These are phyloP conservation scores for Coemansia sp. DNA, from an alignment of 192 early-diverging fungal species.

Conservation along the genomic window DNA sequence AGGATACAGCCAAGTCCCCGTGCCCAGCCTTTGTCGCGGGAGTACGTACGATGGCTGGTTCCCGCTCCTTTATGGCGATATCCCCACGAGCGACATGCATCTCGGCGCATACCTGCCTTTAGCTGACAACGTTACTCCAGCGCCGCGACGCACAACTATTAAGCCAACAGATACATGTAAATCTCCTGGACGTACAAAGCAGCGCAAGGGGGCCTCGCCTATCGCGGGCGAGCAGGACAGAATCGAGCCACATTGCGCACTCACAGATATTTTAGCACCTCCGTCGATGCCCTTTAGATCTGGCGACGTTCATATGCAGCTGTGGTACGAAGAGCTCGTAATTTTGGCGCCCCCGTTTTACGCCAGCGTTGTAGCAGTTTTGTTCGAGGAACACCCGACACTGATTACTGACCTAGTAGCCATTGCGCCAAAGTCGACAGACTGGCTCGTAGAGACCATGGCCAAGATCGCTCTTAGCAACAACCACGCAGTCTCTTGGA, in stretches of 20 bases:
- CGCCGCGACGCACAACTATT: background rate
- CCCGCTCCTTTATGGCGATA: constrained; percentile 42
- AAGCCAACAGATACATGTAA: background rate
- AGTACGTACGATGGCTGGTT: constrained; percentile 56
- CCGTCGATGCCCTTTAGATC: constrained; percentile 47
- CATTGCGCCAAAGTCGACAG: constrained; percentile 32
- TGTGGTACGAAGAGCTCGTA: constrained; percentile 53
- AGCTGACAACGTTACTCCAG: constrained; percentile 15
- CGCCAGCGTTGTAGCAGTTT: constrained; percentile 14
- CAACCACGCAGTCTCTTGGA: constrained; percentile 31
- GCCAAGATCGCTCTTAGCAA: constrained; percentile 45
- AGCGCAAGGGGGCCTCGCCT: background rate
- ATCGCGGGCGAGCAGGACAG: background rate
- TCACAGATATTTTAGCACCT: background rate
- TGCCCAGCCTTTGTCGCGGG: constrained; percentile 35
- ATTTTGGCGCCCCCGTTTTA: constrained; percentile 35
- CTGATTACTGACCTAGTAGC: constrained; percentile 37
- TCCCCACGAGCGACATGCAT: constrained; percentile 9
- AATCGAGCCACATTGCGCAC: background rate
- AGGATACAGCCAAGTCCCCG: constrained; percentile 47
- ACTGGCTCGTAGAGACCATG: constrained; percentile 56
- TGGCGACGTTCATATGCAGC: constrained; percentile 47
- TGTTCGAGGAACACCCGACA: constrained; percentile 37
- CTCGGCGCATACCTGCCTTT: constrained; percentile 26
- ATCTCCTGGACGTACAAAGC: background rate